Base-by-base conservation (phyloP, 345 rosid species). In the Rhizophora apiculata region DNA sequence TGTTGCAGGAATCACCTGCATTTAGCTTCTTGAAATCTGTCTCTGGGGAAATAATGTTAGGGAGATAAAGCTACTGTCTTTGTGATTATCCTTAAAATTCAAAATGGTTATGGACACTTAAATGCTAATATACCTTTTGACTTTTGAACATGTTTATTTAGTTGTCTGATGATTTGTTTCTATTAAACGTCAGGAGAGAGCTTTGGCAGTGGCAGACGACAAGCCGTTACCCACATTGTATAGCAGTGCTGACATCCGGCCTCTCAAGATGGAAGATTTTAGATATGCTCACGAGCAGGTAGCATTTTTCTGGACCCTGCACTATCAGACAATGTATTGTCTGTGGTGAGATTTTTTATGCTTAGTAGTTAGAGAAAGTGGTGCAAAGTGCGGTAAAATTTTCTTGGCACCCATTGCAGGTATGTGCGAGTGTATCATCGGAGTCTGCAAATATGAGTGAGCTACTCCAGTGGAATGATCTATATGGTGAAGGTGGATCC, bases 401-500 rank as follows among this genome's bases (percentile, higher is more conserved):
- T 39, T 36, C 27, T 15, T 20, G 57, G 34, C 34, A 29, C 34
- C 18, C 15, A 31, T 46, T 77, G 72, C 81, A 96, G 99, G 99
- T 96, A 27, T 92, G 96, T 8, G 99, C 99, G 6, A 96, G 99
- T 32, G 98, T 96, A 21, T 89, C 98, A n/a, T 85, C 97, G 1
- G 99, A 96, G 77, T 96, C 99, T 2, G 71, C 86, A 9, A 96
- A 88, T 72, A 96, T 92, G 98, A 96, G 80, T 51, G 99, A 96
- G 78, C 90, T 96, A 30, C 86, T 88, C 34, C 97, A 90, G 68
- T 96, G 99, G 99, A 96, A 96, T 53, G 98, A 96, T 57, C 68
- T 96, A 52, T 96, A 96, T 18, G 99, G 99, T 30, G 99, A 96
- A 82, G 99, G 99, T 51, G 98, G 99, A 68, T 89, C 99, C 1